Conservation (phyloP, 805 yeast genomes). For the Yarrowia alimentaria region DNA sequence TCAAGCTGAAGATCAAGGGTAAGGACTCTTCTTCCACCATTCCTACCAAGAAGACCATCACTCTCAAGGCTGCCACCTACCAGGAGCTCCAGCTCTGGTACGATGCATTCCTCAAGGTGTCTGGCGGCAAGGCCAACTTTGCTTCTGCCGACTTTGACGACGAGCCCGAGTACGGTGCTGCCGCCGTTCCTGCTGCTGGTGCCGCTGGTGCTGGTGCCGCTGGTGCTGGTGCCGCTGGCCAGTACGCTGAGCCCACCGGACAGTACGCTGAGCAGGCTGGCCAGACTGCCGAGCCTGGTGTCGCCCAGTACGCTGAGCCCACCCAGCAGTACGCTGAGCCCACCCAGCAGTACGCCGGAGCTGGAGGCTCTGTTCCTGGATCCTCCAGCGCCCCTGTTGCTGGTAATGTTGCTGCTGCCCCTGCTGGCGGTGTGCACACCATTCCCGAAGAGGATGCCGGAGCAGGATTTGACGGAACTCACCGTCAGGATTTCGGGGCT, state of each 20-base stretch:
- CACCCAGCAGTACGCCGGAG: slow-evolving; percentile 17
- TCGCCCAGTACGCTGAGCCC: slow-evolving; percentile 1
- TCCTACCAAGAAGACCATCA: slow-evolving; percentile 40
- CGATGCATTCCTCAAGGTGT: slow-evolving; percentile 36
- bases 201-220: slow-evolving; percentile 29
- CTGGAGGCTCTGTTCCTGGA: slow-evolving; percentile 28
- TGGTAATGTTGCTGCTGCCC: neutral
- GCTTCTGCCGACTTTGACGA: slow-evolving; percentile 17
- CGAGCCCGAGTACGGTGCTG: neutral
- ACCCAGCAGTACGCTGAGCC: slow-evolving; percentile 21
- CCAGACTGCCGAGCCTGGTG: slow-evolving; percentile 17
- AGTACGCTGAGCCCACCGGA: neutral
- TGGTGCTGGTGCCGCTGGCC: slow-evolving; percentile 29
- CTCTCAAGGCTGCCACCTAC: slow-evolving; percentile 47
- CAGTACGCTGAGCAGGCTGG: no score
- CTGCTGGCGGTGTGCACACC: slow-evolving; percentile 16
- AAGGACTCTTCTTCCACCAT: slow-evolving; percentile 43
- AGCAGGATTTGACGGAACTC: slow-evolving; percentile 21
- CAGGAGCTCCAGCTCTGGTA: slow-evolving; percentile 51
- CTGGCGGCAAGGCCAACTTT: slow-evolving; percentile 28
- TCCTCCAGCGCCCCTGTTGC: slow-evolving; percentile 11
- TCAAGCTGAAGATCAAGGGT: slow-evolving; percentile 46
- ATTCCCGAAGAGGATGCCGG: slow-evolving; percentile 23
- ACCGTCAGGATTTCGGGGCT: no score
- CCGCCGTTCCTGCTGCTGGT: neutral